Evolutionary conservation across 176 grass and related monocot species (phyloP).

Genomic region (Cocos nucifera): DNA sequence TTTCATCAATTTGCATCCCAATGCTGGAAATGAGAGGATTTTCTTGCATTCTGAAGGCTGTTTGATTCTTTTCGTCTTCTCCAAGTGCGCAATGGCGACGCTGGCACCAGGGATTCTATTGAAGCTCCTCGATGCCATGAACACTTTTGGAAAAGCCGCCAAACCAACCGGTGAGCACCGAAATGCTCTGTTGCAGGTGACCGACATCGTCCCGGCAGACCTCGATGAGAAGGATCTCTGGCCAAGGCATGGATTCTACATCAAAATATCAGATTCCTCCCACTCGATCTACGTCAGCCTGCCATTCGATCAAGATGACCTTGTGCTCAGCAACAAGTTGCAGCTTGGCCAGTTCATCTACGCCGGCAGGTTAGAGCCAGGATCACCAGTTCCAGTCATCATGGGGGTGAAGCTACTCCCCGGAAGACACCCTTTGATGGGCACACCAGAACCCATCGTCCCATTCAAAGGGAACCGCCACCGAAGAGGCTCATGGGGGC

Average conservation of each 20-base stretch:
- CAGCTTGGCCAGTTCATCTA: slow-evolving; percentile 79
- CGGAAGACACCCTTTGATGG: slow-evolving; percentile 54
- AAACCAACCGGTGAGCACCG: slow-evolving; percentile 65
- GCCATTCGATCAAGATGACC: slow-evolving; percentile 58
- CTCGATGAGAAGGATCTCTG: slow-evolving; percentile 81
- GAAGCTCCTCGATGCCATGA: slow-evolving; percentile 73
- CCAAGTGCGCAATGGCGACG: slow-evolving; percentile 35
- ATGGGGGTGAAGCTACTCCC: slow-evolving; percentile 46
- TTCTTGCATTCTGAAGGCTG: no score
- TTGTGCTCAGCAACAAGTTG: slow-evolving; percentile 85
- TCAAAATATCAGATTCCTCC: slow-evolving; percentile 72
- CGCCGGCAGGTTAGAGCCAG: slow-evolving; percentile 56
- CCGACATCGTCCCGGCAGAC: slow-evolving; percentile 85
- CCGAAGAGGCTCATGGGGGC: slow-evolving; percentile 50
- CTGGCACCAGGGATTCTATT: slow-evolving; percentile 55
- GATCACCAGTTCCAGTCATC: slow-evolving; percentile 61
- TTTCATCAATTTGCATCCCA: not conserved
- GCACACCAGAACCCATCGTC: slow-evolving; percentile 50
- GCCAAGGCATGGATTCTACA: slow-evolving; percentile 77
- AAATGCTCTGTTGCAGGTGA: slow-evolving; percentile 64
- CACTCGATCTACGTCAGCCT: slow-evolving; percentile 87
- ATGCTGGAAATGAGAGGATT: not conserved
- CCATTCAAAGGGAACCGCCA: slow-evolving; percentile 2
- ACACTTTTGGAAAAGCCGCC: slow-evolving; percentile 12
- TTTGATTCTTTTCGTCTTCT: no score